phyloP scores from a whole-genome alignment of 2,329 filamentous ascomycete species.

The Pseudomassariella vexata region DNA sequence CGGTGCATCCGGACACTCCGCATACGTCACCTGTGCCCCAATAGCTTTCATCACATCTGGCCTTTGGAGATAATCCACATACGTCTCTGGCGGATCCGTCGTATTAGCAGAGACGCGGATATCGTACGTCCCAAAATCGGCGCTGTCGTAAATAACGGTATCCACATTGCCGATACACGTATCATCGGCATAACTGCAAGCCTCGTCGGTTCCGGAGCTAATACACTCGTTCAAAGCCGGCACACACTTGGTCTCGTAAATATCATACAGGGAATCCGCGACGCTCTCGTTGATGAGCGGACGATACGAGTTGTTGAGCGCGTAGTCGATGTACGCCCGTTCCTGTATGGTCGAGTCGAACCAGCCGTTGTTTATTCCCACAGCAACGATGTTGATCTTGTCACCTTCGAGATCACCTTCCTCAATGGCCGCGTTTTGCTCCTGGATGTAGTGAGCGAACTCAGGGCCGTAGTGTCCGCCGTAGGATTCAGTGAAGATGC shows the following conservation, averaged over 20 bases:
- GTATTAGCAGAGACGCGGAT: conserved; percentile 32
- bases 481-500: conserved; percentile 24
- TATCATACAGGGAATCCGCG: conserved; percentile 6
- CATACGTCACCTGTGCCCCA: conserved; percentile 35
- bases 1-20: conserved; percentile 31
- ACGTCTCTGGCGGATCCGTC: conserved; percentile 32
- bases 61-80: conserved; percentile 32
- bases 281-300: conserved; percentile 2
- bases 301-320: conserved; percentile 12
- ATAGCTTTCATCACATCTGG: conserved; percentile 33
- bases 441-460: conserved; percentile 19
- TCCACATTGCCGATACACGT: conserved; percentile 23
- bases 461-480: conserved; percentile 24
- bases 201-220: conserved; percentile 2
- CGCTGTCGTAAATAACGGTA: conserved; percentile 16
- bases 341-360: conserved; percentile 17
- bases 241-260: conserved; percentile 10
- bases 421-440: conserved; percentile 18
- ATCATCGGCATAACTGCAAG: conserved; percentile 9
- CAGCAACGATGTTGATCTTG: conserved; percentile 16
- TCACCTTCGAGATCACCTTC: conserved; percentile 10
- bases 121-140: conserved; percentile 40
- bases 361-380: conserved; percentile 22
- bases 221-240: conserved; percentile 8
- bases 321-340: conserved; percentile 12